phyloP scores from a whole-genome alignment of 1,284 basidiomycete species.

The Inonotus hispidus region DNA sequence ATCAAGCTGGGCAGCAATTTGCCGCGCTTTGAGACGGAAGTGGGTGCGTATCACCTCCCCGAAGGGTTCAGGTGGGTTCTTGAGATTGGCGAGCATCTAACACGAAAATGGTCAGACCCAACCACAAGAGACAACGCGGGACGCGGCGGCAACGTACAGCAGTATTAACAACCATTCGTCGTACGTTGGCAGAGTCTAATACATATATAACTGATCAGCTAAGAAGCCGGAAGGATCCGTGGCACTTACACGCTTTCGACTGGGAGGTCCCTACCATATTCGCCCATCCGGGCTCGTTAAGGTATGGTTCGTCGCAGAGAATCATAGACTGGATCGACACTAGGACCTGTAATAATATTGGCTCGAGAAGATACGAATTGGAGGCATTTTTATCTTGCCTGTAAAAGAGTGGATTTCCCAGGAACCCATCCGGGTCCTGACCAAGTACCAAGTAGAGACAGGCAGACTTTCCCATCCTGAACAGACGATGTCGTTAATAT shows the following conservation, averaged over 20 bases:
- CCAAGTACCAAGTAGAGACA: constrained; percentile 90
- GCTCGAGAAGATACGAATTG: neutral
- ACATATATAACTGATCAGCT: neutral
- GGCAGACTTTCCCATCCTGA: constrained; percentile 86
- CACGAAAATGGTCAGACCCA: constrained; percentile 2
- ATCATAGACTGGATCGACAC: constrained; percentile 96
- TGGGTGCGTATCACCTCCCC: constrained; percentile 82
- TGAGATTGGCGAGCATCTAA: constrained; percentile 82
- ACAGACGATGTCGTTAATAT: neutral
- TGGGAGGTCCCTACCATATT: constrained; percentile 60
- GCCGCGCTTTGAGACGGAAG: constrained; percentile 77
- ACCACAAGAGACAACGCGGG: constrained; percentile 3
- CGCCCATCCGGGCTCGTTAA: constrained; percentile 89
- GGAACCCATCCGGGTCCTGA: constrained; percentile 84
- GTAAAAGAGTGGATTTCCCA: constrained; percentile 79
- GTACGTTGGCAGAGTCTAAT: constrained; percentile 80
- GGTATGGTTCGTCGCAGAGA: constrained; percentile 81
- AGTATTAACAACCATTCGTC: constrained; percentile 82
- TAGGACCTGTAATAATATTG: constrained; percentile 50
- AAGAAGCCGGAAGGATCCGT: neutral
- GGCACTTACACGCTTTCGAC: constrained; percentile 58
- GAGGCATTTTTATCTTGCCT: constrained; percentile 38
- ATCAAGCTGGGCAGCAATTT: constrained; percentile 71
- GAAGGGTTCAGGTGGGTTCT: constrained; percentile 77
- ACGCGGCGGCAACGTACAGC: constrained; percentile 48